Percentiles rank a stretch among this genome's conserved stretches.
These are phyloP conservation scores for Filobasidium wieringae DNA, from an alignment of 768 basidiomycete species.

Conservation along the genomic window DNA sequence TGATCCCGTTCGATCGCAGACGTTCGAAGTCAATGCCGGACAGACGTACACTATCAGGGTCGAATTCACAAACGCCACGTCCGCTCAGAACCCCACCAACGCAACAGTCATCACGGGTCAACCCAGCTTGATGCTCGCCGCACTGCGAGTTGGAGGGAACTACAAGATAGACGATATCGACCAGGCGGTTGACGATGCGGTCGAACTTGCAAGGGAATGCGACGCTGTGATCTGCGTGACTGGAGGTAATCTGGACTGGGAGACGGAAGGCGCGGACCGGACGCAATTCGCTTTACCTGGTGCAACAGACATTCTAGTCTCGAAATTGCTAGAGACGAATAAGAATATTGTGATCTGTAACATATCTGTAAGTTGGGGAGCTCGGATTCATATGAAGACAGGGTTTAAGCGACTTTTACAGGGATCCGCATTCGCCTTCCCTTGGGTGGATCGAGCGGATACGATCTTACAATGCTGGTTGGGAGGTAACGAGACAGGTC, in stretches of 20 bases:
- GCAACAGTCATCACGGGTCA: slow-evolving; percentile 52
- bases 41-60: slow-evolving; percentile 47
- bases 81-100: slow-evolving; percentile 49
- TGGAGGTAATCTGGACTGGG: slow-evolving; percentile 54
- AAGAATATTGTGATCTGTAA: slow-evolving; percentile 6
- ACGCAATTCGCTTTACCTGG: slow-evolving; percentile 55
- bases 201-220: slow-evolving; percentile 45
- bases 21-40: slow-evolving; percentile 44
- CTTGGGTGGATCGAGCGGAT: slow-evolving; percentile 8
- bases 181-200: slow-evolving; percentile 48
- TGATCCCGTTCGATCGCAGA: too few species aligned
- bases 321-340: neutral
- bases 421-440: slow-evolving; percentile 8
- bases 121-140: slow-evolving; percentile 2
- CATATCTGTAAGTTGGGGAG: neutral
- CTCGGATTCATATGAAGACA: slow-evolving; percentile 27
- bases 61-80: slow-evolving; percentile 59
- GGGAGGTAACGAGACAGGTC: slow-evolving; percentile 58
- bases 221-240: slow-evolving; percentile 52
- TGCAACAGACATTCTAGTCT: slow-evolving; percentile 52
- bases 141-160: slow-evolving; percentile 52
- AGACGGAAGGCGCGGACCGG: slow-evolving; percentile 60
- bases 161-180: slow-evolving; percentile 49
- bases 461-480: slow-evolving; percentile 62
- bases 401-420: neutral